Evolutionary conservation across 768 basidiomycete species (phyloP).

Genomic region (Suillus luteus): DNA sequence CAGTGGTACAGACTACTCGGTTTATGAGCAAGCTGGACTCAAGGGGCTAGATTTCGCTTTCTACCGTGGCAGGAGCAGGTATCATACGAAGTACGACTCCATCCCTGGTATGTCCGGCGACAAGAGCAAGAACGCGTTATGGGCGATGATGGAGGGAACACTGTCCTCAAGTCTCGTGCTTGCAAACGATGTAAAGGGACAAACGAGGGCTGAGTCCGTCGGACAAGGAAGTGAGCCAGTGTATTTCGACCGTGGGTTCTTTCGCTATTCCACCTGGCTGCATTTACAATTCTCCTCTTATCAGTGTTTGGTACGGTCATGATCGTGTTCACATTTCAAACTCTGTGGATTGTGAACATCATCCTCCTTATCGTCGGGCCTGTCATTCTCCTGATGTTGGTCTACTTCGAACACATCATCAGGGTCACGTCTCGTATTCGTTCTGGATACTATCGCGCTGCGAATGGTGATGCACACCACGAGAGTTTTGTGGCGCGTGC

Average conservation of each 20-base stretch:
- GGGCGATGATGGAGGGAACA: slow-evolving; percentile 78
- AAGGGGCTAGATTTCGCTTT: slow-evolving; percentile 79
- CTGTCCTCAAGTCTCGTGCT: slow-evolving; percentile 56
- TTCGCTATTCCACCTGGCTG: not conserved
- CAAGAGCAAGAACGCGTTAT: slow-evolving; percentile 53
- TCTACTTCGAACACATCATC: slow-evolving; percentile 36
- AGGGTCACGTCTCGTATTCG: slow-evolving; percentile 23
- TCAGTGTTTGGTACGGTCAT: slow-evolving; percentile 62
- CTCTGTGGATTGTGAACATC: slow-evolving; percentile 58
- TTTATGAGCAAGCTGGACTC: slow-evolving; percentile 61
- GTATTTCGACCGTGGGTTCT: slow-evolving; percentile 71
- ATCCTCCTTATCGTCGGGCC: slow-evolving; percentile 61
- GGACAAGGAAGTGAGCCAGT: slow-evolving; percentile 40
- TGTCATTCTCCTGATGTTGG: slow-evolving; percentile 48
- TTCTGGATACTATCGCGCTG: slow-evolving; percentile 10
- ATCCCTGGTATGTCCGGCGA: slow-evolving; percentile 56
- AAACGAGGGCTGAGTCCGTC: slow-evolving; percentile 19
- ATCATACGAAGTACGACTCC: slow-evolving; percentile 76
- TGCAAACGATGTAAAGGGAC: slow-evolving; percentile 41
- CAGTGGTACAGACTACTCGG: slow-evolving; percentile 72
- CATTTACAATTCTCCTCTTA: not conserved
- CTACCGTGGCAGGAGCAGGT: slow-evolving; percentile 70
- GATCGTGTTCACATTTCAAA: slow-evolving; percentile 53
- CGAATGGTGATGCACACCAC: slow-evolving; percentile 12
- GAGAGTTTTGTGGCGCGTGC: slow-evolving; percentile 16